Evolutionary conservation across 2,329 filamentous ascomycete genomes (phyloP), one percentile per base, ranked within the genome.

Genomic region (Neofusicoccum laricinum): DNA sequence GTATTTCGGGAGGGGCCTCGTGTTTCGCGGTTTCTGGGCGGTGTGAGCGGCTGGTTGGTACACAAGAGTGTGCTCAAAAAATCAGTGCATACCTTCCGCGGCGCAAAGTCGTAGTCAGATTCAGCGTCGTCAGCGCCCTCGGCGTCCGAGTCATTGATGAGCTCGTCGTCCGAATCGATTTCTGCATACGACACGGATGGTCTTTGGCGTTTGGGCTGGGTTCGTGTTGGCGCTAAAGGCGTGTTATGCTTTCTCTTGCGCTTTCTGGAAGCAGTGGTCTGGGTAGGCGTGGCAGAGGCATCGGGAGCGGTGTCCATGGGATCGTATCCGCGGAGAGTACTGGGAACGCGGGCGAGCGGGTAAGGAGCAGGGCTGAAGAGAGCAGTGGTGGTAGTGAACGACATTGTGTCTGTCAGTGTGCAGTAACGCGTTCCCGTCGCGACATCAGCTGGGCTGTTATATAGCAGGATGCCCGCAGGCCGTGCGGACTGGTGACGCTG

Each of bases 1-100:
- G 62, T 49, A 68, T 59, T 75, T 74, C 3, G 72, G 70, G 48
- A 73, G 71, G 4, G 68, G 69, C 17, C 17, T 49, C 5, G 30
- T 36, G 11, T 45, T 34, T 38, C 41, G 46, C 25, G 55, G 30
- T 36, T 59, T 59, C 53, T 58, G 17, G 30, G 1, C 2, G 4
- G 25, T 10, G 53, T 32, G 30, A 46, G 55, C 19, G 5, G 14
- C 2, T 15, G 15, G n/a, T 0, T 4, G 15, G 3, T 7, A 4
- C 5, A 15, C 7, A 6, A 10, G 17, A 6, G 7, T 21, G 40
- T 19, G 2, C 12, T 30, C 21, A 5, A 5, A 5, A 36, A 2
- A 19, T n/a, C 14, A 8, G 4, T 11, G n/a, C 4, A n/a, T 59
- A 59, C 55, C 55, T 34, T 45, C 4, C 21, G 38, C 1, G 21